A percentile compares a stretch with the other conserved stretches of the same genome.
Evolutionary conservation across 495 filamentous ascomycete genomes (phyloP).

Genomic region (Penicillium soppii): DNA sequence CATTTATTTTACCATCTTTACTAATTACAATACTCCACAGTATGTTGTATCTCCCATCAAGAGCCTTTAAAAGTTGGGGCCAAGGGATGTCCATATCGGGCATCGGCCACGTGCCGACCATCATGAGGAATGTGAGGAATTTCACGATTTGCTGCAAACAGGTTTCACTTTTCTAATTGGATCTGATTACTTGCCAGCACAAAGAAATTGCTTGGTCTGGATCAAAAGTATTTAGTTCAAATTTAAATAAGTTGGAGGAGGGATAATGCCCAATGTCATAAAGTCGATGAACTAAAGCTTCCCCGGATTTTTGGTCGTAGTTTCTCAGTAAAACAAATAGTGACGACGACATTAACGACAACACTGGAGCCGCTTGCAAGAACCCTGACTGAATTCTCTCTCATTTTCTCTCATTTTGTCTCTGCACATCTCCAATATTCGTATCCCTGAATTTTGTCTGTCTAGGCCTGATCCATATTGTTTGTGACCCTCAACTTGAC

Average conservation of each 20-base stretch:
- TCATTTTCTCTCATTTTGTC: background rate
- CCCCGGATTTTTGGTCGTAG: background rate
- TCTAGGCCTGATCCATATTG: constrained; percentile 1
- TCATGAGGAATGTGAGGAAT: background rate
- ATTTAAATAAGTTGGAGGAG: background rate
- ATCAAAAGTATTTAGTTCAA: background rate
- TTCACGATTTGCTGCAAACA: constrained; percentile 3
- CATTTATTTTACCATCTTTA: no score
- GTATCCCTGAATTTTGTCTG: background rate
- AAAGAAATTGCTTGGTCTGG: background rate
- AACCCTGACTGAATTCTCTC: background rate
- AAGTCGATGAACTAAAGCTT: background rate
- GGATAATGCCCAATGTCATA: background rate
- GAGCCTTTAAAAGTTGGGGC: background rate
- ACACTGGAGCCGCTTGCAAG: no score
- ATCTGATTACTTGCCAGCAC: background rate
- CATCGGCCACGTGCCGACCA: constrained; percentile 1
- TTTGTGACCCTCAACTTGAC: background rate
- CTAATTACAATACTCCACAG: no score
- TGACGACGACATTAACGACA: constrained; percentile 4
- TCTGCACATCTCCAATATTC: background rate
- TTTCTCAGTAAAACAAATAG: background rate
- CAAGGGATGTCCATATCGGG: background rate
- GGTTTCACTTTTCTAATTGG: background rate
- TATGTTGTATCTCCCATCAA: background rate